Percentiles rank a stretch among this genome's conserved stretches.
These are phyloP conservation scores for Citrullus colocynthis DNA, from an alignment of 306 rosid genomes.

Conservation along the genomic window DNA sequence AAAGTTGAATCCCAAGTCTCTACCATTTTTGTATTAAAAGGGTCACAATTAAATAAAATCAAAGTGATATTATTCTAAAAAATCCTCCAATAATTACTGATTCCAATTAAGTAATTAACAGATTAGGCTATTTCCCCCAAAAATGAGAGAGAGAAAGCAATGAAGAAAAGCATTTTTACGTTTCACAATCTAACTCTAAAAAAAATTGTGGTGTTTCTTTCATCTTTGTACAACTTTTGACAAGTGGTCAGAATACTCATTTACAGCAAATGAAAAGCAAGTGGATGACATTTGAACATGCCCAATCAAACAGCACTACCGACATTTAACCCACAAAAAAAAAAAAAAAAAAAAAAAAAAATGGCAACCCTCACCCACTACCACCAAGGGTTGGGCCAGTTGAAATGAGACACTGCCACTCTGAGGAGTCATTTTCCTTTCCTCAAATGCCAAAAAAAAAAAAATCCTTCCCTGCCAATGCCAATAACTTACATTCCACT, in stretches of 20 bases:
- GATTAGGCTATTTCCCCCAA: background rate
- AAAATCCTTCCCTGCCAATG: background rate
- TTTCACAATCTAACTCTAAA: background rate
- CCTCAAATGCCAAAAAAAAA: background rate
- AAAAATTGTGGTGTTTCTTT: background rate
- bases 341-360: background rate
- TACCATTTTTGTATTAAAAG: no score
- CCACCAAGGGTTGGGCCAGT: background rate
- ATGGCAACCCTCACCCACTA: background rate
- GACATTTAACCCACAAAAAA: background rate
- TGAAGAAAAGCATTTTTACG: background rate
- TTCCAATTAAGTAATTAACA: no score
- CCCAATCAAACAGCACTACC: slow-evolving; percentile 5
- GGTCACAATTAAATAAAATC: no score
- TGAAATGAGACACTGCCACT: background rate
- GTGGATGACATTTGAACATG: background rate
- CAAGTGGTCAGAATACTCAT: slow-evolving; percentile 1
- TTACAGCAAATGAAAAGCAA: background rate
- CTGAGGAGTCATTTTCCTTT: background rate
- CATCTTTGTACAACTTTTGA: background rate
- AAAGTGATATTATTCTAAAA: no score
- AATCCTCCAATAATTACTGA: no score
- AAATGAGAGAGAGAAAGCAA: no score
- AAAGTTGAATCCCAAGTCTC: no score
- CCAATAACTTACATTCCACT: background rate